Conservation (phyloP, 495 filamentous ascomycete species). For the Talaromyces borbonicus region DNA sequence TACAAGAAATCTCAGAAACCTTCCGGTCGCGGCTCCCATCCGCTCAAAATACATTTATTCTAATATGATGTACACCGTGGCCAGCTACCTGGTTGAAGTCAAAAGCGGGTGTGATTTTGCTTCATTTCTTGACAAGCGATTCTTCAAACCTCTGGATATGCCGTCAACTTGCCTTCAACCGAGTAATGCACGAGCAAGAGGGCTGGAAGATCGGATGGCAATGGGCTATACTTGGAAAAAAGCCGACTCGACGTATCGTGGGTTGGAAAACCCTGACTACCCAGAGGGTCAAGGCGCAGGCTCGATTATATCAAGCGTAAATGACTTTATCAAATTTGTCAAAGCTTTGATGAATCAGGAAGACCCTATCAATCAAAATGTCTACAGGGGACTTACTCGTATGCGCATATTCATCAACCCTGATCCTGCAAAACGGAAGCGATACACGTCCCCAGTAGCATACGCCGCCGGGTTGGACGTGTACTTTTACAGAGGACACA, state of each 20-base stretch:
- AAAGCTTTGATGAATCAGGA: slow-evolving; percentile 17
- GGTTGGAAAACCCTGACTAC: slow-evolving; percentile 10
- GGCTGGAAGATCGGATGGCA: slow-evolving; percentile 23
- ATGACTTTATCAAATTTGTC: slow-evolving; percentile 36
- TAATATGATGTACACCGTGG: slow-evolving; percentile 39
- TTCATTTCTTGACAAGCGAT: slow-evolving; percentile 22
- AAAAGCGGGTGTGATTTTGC: slow-evolving; percentile 28
- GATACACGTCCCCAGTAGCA: slow-evolving; percentile 10
- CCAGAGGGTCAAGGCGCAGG: slow-evolving; percentile 31
- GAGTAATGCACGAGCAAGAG: slow-evolving; percentile 13
- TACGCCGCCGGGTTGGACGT: slow-evolving; percentile 15
- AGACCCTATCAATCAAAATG: slow-evolving; percentile 9
- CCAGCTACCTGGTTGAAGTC: slow-evolving; percentile 30
- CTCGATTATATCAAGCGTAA: slow-evolving; percentile 31
- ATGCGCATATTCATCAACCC: slow-evolving; percentile 9
- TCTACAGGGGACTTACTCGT: slow-evolving; percentile 12
- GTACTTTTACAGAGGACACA: slow-evolving; percentile 12
- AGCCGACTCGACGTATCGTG: slow-evolving; percentile 3
- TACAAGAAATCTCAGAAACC: slow-evolving; percentile 25
- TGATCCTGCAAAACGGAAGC: slow-evolving; percentile 2
- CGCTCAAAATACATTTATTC: slow-evolving; percentile 37
- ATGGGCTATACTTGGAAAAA: slow-evolving; percentile 15
- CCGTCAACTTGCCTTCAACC: slow-evolving; percentile 22
- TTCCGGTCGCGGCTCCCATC: slow-evolving; percentile 25
- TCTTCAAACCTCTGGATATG: slow-evolving; percentile 35